Evolutionary conservation across 257 asterid species (phyloP).

Genomic region (Solanum sitiens): DNA sequence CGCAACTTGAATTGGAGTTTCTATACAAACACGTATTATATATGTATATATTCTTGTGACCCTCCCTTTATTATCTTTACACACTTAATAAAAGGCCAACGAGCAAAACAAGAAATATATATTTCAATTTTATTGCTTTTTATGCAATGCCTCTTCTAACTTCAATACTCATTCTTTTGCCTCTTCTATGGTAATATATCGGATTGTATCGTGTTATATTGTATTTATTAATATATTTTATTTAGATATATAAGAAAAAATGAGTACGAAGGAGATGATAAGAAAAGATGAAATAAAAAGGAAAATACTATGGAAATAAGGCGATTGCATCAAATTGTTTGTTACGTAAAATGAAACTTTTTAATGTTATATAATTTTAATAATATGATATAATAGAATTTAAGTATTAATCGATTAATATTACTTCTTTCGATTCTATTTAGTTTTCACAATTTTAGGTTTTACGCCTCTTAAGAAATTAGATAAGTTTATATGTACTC

Average conservation of each 20-base stretch:
- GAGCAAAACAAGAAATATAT: not conserved
- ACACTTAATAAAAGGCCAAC: not conserved
- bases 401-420: no score
- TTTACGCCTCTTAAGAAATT: fast-evolving
- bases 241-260: no score
- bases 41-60: not conserved
- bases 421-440: fast-evolving
- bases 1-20: not conserved
- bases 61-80: not conserved
- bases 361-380: no score
- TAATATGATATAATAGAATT: no score
- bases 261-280: not conserved
- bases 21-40: not conserved
- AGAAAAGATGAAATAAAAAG: no score
- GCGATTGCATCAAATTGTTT: fast-evolving
- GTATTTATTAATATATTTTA: no score
- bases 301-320: no score
- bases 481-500: no score
- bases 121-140: not conserved
- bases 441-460: no score
- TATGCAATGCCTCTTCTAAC: not conserved
- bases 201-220: no score
- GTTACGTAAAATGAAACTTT: not conserved
- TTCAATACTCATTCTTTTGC: not conserved
- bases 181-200: no score